These are phyloP conservation scores for Nymphaea thermarum DNA, from an alignment of 164 flowering plant genomes.

Conservation along the genomic window DNA sequence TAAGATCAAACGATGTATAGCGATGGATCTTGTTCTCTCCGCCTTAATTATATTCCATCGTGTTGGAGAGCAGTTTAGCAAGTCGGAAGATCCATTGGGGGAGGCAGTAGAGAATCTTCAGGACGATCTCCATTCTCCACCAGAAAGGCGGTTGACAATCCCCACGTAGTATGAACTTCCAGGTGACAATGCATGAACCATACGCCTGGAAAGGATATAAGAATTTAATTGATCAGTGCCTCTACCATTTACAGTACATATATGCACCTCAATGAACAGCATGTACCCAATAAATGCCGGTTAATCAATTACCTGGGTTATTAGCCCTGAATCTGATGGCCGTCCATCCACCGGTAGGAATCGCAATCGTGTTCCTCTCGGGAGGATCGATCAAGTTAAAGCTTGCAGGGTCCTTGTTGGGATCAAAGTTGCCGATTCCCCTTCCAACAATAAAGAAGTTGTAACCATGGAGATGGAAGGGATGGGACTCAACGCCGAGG, in stretches of 20 bases:
- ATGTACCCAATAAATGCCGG: neutral
- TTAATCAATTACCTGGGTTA: slow-evolving; percentile 44
- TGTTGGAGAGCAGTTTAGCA: slow-evolving; percentile 16
- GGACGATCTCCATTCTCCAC: slow-evolving; percentile 44
- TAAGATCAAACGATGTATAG: too few species aligned
- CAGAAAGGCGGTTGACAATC: slow-evolving; percentile 47
- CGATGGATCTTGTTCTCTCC: too few species aligned
- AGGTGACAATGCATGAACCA: slow-evolving; percentile 73
- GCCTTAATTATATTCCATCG: too few species aligned
- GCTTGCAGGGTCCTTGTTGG: slow-evolving; percentile 34
- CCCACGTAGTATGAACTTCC: slow-evolving; percentile 65
- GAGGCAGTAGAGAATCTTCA: slow-evolving; percentile 35
- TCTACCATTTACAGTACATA: neutral
- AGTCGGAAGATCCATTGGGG: slow-evolving; percentile 62
- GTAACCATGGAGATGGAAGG: slow-evolving; percentile 49
- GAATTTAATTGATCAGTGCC: neutral
- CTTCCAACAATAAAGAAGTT: slow-evolving; percentile 47
- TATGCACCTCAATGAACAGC: neutral
- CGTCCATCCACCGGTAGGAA: slow-evolving; percentile 74
- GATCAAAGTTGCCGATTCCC: slow-evolving; percentile 37
- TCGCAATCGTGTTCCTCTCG: slow-evolving; percentile 60
- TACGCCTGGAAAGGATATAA: slow-evolving; percentile 22
- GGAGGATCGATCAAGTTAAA: slow-evolving; percentile 60
- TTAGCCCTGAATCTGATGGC: slow-evolving; percentile 59
- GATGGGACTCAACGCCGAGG: slow-evolving; percentile 41